Evolutionary conservation across 768 basidiomycete genomes (phyloP).

Genomic region (Suillus bovinus): DNA sequence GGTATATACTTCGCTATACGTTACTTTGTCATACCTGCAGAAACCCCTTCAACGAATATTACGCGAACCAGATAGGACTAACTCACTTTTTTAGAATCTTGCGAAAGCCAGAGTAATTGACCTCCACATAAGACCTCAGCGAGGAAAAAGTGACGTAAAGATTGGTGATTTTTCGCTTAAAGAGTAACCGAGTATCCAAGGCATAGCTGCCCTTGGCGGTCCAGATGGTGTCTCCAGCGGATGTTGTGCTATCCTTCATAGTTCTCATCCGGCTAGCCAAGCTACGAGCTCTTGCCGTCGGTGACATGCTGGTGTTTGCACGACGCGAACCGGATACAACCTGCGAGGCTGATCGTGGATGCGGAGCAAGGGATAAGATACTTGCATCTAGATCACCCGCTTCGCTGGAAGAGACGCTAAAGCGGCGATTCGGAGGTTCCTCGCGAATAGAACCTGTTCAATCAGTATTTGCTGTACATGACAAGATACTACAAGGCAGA

Average conservation of each 20-base stretch:
- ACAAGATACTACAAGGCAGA: slow-evolving; percentile 4
- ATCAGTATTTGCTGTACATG: background rate
- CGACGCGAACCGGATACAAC: slow-evolving; percentile 23
- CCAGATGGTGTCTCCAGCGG: slow-evolving; percentile 64
- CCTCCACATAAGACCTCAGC: slow-evolving; percentile 83
- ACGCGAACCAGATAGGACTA: slow-evolving; percentile 4
- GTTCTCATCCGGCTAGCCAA: slow-evolving; percentile 52
- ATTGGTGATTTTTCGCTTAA: slow-evolving; percentile 86
- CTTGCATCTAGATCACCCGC: slow-evolving; percentile 44
- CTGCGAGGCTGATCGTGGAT: slow-evolving; percentile 8
- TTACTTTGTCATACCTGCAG: slow-evolving; percentile 94
- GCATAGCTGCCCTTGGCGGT: slow-evolving; percentile 78
- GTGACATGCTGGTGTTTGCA: slow-evolving; percentile 32
- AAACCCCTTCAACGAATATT: background rate
- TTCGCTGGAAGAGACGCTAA: slow-evolving; percentile 55
- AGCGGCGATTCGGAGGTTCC: slow-evolving; percentile 17
- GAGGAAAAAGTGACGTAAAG: slow-evolving; percentile 77
- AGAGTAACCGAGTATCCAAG: slow-evolving; percentile 77
- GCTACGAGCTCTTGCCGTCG: slow-evolving; percentile 32
- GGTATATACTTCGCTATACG: slow-evolving; percentile 56
- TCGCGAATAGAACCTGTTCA: slow-evolving; percentile 15
- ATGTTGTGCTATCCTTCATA: slow-evolving; percentile 53
- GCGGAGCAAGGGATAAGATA: slow-evolving; percentile 25
- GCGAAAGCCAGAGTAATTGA: slow-evolving; percentile 91
- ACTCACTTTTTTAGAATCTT: slow-evolving; percentile 94